Base-by-base conservation (phyloP, 345 rosid species). In the Trapa incisa region DNA sequence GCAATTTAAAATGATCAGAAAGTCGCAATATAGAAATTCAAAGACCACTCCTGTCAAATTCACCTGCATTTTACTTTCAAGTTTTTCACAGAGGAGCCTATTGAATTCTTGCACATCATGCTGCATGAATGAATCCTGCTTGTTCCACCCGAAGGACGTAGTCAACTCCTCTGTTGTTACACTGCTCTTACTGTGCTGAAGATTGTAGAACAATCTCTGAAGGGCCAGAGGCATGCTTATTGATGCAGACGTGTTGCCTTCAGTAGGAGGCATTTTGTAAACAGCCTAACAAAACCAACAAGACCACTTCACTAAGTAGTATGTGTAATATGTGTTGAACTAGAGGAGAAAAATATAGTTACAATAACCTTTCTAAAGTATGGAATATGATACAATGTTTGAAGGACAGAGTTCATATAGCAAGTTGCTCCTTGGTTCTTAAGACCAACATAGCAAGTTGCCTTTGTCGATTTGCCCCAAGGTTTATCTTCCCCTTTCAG, bases 371-470 rank as follows among this genome's bases (percentile, higher is more conserved):
- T 93, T 76, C 98, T 85, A 80, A 93, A 93, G 84, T 93, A 93
- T 42, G 97, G 97, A 74, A 90, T 87, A 68, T 90, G 97, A 74
- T 84, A 93, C 9, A 90, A 79, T n/a, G 96, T 88, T 68, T 93
- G 98, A 10, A 93, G 81, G 67, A 93, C 86, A 79, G 98, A 90
- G 75, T 93, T 93, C 98, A 93, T 93, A 79, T 93, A 93, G 80
- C 98, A 93, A 36, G 98, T 90, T n/a, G 98, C 97, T 73, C 98
- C 98, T 83, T 93, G 98, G 77, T 93, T 93, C 82, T 93, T 93
- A 63, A 93, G 91, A 67, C 98, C 98, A 76, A 93, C 98, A 83
- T 74, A 90, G 62, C 98, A 96, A 43, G 98, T 93, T 80, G 90
- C 98, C 74, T 93, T 90, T 73, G 88, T 93, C 33, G 98, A 93